Base-by-base conservation (phyloP, 1,284 basidiomycete genomes). In the Porogramme epimiltina region DNA sequence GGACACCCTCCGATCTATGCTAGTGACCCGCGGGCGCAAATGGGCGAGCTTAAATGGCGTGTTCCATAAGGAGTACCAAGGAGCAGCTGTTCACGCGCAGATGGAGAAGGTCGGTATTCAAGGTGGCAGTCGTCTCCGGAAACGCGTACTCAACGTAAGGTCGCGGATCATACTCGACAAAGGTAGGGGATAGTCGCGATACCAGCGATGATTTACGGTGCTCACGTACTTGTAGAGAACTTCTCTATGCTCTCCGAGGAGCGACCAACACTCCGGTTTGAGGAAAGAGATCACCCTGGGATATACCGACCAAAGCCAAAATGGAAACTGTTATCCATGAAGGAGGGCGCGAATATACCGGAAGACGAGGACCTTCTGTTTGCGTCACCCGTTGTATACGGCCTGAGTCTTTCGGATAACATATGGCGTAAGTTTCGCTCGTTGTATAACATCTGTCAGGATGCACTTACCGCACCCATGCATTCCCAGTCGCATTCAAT, bases 381-480 rank as follows among this genome's bases (percentile, higher is more conserved):
- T 13, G 69, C 79, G 0, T 73, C 82, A 2, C 76, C 81, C 0
- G 66, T 79, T 38, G 73, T 84, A 0, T 81, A 78, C 52, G 82
- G 81, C 0, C 85, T 84, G 64, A 81, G 78, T 61, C 67, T 84
- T 37, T 56, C 69, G 2, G 81, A 82, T 56, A 83, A 84, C 58
- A 60, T 75, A 8, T 85, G 82, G 82, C 65, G 82, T 81, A 61
- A 51, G 79, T 73, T 2, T 26, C 37, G 46, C 48, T 23, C 31
- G 47, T 15, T 28, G 13, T 31, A 31, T 31, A 13, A 31, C 1
- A 42, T 15, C 33, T 6, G 20, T 47, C 11, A 31, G 6, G 28
- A 31, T 37, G 34, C 34, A n/a, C 4, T 31, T n/a, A 44, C 19
- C 3, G 6, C 22, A 18, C 18, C n/a, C 19, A 3, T 42, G 28